Percentiles rank a stretch among this genome's conserved stretches.
Conservation (phyloP, 2,329 filamentous ascomycete species). For the Claviceps digitariae region DNA sequence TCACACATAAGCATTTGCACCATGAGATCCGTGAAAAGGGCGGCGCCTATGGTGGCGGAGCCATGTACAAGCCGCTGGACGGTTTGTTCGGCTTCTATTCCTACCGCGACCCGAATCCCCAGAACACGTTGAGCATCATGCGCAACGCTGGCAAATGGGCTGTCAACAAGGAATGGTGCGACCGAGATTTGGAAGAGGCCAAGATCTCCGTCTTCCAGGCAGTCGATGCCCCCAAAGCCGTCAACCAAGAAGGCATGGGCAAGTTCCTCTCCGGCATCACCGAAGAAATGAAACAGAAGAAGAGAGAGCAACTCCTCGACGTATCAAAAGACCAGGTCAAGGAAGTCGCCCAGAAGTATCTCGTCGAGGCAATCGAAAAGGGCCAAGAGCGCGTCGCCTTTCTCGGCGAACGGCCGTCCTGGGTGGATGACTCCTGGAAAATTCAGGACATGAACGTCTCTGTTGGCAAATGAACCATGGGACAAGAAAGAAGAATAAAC, state of each 20-base stretch:
- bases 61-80: conserved; percentile 65
- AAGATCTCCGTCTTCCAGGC: conserved; percentile 91
- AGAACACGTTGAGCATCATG: conserved; percentile 80
- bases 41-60: conserved; percentile 87
- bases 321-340: conserved; percentile 71
- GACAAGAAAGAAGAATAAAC: not conserved
- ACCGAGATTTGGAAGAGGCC: conserved; percentile 82
- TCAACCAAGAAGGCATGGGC: conserved; percentile 77
- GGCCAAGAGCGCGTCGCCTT: conserved; percentile 54
- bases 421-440: conserved; percentile 62
- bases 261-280: conserved; percentile 76
- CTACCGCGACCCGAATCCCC: conserved; percentile 90
- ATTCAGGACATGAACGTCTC: conserved; percentile 58
- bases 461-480: not conserved
- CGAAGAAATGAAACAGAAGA: conserved; percentile 75
- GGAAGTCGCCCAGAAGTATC: conserved; percentile 66
- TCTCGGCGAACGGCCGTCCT: conserved; percentile 71
- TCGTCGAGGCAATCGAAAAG: conserved; percentile 53
- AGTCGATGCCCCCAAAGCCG: conserved; percentile 76
- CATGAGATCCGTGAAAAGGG: conserved; percentile 97
- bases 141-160: conserved; percentile 72
- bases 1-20: conserved; percentile 93
- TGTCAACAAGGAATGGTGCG: conserved; percentile 64
- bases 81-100: conserved; percentile 91
- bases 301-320: conserved; percentile 74